Percentiles rank a stretch among this genome's conserved stretches.
phyloP scores from a whole-genome alignment of 208 protist species.

The Leishmania braziliensis region DNA sequence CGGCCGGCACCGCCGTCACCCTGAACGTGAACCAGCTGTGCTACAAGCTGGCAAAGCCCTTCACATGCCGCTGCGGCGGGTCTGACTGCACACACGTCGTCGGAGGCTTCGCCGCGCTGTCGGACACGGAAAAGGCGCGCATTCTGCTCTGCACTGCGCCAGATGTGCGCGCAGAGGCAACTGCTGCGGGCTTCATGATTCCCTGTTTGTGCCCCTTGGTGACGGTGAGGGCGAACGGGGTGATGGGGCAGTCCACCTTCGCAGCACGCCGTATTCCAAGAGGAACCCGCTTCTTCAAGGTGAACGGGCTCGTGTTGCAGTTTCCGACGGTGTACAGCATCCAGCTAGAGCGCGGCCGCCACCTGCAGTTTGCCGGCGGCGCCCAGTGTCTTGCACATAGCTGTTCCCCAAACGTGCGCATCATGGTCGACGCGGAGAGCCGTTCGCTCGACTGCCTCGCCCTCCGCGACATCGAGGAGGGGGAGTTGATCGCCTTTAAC shows the following conservation, averaged over 20 bases:
- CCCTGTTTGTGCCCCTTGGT: slow-evolving; percentile 60
- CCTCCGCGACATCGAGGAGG: slow-evolving; percentile 66
- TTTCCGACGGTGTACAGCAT: slow-evolving; percentile 88
- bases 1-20: slow-evolving; percentile 50
- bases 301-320: slow-evolving; percentile 73
- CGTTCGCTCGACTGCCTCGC: slow-evolving; percentile 70
- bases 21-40: slow-evolving; percentile 81
- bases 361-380: slow-evolving; percentile 85
- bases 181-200: slow-evolving; percentile 54
- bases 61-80: slow-evolving; percentile 57
- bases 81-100: slow-evolving; percentile 44
- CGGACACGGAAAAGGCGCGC: slow-evolving; percentile 44
- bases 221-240: slow-evolving; percentile 59
- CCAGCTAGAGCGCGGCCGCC: slow-evolving; percentile 55
- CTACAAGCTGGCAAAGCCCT: slow-evolving; percentile 44
- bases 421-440: slow-evolving; percentile 67
- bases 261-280: slow-evolving; percentile 50
- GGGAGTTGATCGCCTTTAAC: slow-evolving; percentile 88
- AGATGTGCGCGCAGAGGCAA: slow-evolving; percentile 56
- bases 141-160: slow-evolving; percentile 59
- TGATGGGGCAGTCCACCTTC: slow-evolving; percentile 87
- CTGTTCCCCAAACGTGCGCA: slow-evolving; percentile 82
- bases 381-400: slow-evolving; percentile 88
- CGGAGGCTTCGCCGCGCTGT: slow-evolving; percentile 56
- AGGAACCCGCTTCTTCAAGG: slow-evolving; percentile 74